Evolutionary conservation across 495 filamentous ascomycete genomes (phyloP).

Genomic region (Tuber brumale): DNA sequence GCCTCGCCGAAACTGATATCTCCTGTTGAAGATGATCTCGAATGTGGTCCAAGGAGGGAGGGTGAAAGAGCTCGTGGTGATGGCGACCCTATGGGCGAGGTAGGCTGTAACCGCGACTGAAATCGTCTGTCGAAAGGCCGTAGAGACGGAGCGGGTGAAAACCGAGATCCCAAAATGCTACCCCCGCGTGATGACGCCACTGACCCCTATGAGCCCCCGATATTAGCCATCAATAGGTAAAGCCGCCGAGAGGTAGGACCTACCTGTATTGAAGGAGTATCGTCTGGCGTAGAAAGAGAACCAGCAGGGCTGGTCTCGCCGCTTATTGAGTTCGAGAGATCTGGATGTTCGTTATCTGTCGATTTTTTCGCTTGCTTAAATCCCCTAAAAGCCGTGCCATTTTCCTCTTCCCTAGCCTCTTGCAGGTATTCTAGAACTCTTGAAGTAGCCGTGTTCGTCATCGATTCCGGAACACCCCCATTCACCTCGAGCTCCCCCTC

Average conservation of each 20-base stretch:
- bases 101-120: conserved; percentile 62
- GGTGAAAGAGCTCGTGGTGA: conserved; percentile 70
- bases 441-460: conserved; percentile 23
- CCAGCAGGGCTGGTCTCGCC: conserved; percentile 42
- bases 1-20: conserved; percentile 28
- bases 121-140: conserved; percentile 92
- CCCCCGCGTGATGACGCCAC: conserved; percentile 69
- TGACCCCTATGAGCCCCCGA: conserved; percentile 58
- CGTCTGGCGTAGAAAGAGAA: conserved; percentile 60
- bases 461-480: conserved; percentile 9
- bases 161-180: conserved; percentile 50
- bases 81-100: conserved; percentile 15
- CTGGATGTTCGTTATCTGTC: conserved; percentile 26
- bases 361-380: conserved; percentile 25
- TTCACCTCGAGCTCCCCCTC: conserved; percentile 16
- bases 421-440: conserved; percentile 41
- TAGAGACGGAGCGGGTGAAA: conserved; percentile 68
- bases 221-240: conserved; percentile 39
- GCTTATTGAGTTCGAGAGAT: conserved; percentile 23
- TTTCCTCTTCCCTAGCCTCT: conserved; percentile 36
- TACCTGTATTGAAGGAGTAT: conserved; percentile 84
- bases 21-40: conserved; percentile 62
- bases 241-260: conserved; percentile 31
- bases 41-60: conserved; percentile 66
- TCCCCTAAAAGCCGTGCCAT: conserved; percentile 27